Conservation (phyloP, 805 yeast genomes). For the Cephaloascus albidus region DNA sequence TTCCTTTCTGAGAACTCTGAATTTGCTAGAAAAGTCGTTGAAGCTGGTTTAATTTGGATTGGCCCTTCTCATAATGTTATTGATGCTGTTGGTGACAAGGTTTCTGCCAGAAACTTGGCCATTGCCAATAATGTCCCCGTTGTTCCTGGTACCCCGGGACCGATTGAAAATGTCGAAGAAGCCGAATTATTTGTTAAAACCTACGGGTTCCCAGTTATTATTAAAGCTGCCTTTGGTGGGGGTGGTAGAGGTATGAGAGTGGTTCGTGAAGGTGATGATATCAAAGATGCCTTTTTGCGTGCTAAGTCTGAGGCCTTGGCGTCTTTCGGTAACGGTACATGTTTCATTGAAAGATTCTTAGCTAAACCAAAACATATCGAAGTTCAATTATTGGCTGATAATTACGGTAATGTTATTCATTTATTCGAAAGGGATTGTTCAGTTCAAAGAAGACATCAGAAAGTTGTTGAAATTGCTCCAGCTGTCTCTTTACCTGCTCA, state of each 20-base stretch:
- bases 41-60: constrained; percentile 88
- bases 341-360: constrained; percentile 92
- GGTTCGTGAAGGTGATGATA: constrained; percentile 91
- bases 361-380: constrained; percentile 97
- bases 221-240: constrained; percentile 98
- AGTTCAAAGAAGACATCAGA: constrained; percentile 99
- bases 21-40: constrained; percentile 86
- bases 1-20: constrained; percentile 87
- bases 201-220: constrained; percentile 93
- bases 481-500: constrained; percentile 78
- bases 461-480: constrained; percentile 97
- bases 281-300: constrained; percentile 84
- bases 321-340: constrained; percentile 97
- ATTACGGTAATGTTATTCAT: constrained; percentile 90
- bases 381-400: constrained; percentile 91
- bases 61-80: constrained; percentile 87
- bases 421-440: constrained; percentile 97
- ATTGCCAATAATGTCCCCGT: constrained; percentile 75
- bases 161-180: constrained; percentile 71
- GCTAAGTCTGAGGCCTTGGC: constrained; percentile 92
- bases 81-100: constrained; percentile 95
- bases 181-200: constrained; percentile 72
- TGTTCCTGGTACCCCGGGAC: constrained; percentile 98
- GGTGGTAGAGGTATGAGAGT: constrained; percentile 99
- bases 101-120: constrained; percentile 86